Evolutionary conservation across 495 filamentous ascomycete genomes (phyloP).

Genomic region (Tuber umbilicatum): DNA sequence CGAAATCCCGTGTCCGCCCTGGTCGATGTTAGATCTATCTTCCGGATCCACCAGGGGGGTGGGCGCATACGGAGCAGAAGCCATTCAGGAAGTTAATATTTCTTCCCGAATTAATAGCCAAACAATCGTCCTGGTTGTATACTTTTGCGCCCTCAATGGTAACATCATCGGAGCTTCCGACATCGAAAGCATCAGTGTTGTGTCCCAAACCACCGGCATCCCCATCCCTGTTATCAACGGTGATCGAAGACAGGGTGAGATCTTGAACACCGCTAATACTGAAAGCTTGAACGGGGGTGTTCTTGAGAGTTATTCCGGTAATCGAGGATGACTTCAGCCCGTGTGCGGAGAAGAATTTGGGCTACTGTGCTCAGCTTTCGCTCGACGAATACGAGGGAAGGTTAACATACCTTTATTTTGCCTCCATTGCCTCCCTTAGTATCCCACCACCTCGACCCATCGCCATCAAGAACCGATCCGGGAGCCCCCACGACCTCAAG

Average conservation of each 20-base stretch:
- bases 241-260: constrained; percentile 42
- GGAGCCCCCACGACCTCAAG: constrained; percentile 48
- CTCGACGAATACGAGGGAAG: neutral
- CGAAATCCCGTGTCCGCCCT: constrained; percentile 61
- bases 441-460: constrained; percentile 52
- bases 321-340: constrained; percentile 45
- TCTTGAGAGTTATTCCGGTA: constrained; percentile 45
- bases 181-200: constrained; percentile 64
- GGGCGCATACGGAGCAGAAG: constrained; percentile 34
- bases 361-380: constrained; percentile 17
- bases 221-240: constrained; percentile 57
- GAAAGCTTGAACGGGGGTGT: constrained; percentile 60
- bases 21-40: constrained; percentile 45
- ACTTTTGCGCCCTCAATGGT: constrained; percentile 54
- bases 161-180: constrained; percentile 49
- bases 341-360: constrained; percentile 53
- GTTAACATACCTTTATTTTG: constrained; percentile 46
- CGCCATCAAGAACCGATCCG: constrained; percentile 47
- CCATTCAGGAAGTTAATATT: constrained; percentile 29
- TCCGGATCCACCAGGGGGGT: constrained; percentile 50
- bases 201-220: constrained; percentile 48
- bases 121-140: constrained; percentile 59
- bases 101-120: constrained; percentile 57
- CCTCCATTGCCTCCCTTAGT: constrained; percentile 50
- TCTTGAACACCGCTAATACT: constrained; percentile 50